Percentiles rank a stretch among this genome's conserved stretches.
Evolutionary conservation across 2,329 filamentous ascomycete species (phyloP).

Genomic region (Tothia fuscella): DNA sequence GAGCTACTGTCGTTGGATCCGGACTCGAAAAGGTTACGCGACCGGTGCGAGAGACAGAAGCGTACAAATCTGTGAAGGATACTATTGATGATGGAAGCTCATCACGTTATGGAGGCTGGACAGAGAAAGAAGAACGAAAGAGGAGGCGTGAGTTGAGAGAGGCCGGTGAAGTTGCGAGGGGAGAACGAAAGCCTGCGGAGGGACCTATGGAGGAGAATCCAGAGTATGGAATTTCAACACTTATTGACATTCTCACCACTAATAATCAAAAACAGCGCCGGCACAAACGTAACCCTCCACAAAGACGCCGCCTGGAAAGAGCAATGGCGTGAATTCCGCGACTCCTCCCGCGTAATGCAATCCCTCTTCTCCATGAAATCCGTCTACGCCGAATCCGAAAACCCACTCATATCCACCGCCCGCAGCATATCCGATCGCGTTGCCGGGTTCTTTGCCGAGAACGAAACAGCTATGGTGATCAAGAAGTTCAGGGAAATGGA

Average conservation of each 20-base stretch:
- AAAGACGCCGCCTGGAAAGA: constrained; percentile 98
- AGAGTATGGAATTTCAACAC: constrained; percentile 50
- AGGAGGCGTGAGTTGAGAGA: constrained; percentile 65
- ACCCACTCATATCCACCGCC: constrained; percentile 84
- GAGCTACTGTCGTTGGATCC: constrained; percentile 72
- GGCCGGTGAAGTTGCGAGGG: constrained; percentile 42
- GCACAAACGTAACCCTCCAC: constrained; percentile 87
- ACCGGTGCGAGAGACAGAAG: constrained; percentile 86
- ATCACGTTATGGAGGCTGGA: constrained; percentile 90
- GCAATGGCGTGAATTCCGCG: constrained; percentile 92
- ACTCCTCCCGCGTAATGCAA: constrained; percentile 79
- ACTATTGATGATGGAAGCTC: constrained; percentile 96
- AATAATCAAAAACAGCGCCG: constrained; percentile 50
- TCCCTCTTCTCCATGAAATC: constrained; percentile 75
- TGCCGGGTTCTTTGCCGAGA: constrained; percentile 94
- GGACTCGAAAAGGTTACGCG: constrained; percentile 90
- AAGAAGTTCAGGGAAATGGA: constrained; percentile 98
- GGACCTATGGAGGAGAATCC: constrained; percentile 72
- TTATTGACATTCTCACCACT: constrained; percentile 13
- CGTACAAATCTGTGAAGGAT: constrained; percentile 84
- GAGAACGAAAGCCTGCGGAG: constrained; percentile 34
- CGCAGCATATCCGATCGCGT: constrained; percentile 89
- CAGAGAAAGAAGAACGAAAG: constrained; percentile 87
- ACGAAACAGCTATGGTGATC: constrained; percentile 94
- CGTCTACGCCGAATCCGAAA: constrained; percentile 92